Base-by-base conservation (phyloP, 805 yeast genomes). In the Kurtzmaniella cleridarum region DNA sequence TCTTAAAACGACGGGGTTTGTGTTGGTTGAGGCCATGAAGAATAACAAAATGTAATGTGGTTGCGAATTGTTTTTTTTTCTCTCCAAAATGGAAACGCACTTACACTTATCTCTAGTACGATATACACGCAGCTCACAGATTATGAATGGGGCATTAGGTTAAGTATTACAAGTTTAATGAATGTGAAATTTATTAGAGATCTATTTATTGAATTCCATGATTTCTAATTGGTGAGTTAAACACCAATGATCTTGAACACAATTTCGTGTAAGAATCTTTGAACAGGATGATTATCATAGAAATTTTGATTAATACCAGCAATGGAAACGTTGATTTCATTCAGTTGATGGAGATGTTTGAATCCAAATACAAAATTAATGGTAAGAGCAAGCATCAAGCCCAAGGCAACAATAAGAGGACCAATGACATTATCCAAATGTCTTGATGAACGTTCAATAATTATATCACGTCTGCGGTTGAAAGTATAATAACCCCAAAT, bases 351-450 rank as follows among this genome's bases (percentile, higher is more conserved):
- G 47, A 43, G 47, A 32, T 45, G 52, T 39, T 49, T 60, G 60
- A 66, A 66, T 0, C 93, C 87, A 39, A 80, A 78, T 24, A 74
- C 67, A 51, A 89, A 91, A 61, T 90, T 90, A 46, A 88, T 57
- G 8, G 74, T 54, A 50, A 91, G 69, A 3, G 91, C 83, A 34
- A 75, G 50, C 6, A 84, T 60, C 42, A 91, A 73, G 10, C 86
- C 89, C 18, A 69, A 43, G 3, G 93, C 86, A 31, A 93, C 73
- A 12, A 90, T 67, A 37, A 93, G 55, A 0, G 98, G 98, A 10
- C 98, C 98, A 41, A 84, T 54, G 38, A 95, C 81, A 34, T 87
- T 90, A 64, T 91, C 98, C 51, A 91, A 71, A 60, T 90, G 97
- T 50, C 75, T 76, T 36, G 91, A 95, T 20, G 89, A 83, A 60